These are phyloP conservation scores for Isatis tinctoria DNA, from an alignment of 345 rosid species.

Conservation along the genomic window DNA sequence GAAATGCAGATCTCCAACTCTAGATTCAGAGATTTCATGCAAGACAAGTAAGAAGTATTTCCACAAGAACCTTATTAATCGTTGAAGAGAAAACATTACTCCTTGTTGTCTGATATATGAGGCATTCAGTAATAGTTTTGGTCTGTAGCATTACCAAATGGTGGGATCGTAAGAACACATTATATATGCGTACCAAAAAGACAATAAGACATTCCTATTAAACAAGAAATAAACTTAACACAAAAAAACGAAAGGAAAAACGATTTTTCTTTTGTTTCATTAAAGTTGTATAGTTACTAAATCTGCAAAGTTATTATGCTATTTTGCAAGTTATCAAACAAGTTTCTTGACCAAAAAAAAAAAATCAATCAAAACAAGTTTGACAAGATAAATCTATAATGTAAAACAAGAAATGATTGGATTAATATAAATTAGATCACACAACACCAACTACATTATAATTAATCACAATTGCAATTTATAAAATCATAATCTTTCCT, in stretches of 20 bases:
- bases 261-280: neutral
- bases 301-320: neutral
- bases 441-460: slow-evolving; percentile 29
- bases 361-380: neutral
- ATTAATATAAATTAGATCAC: slow-evolving; percentile 38
- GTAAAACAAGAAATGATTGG: neutral
- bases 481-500: neutral
- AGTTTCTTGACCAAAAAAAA: too few species aligned
- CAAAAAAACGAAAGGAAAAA: neutral
- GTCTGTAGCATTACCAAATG: neutral
- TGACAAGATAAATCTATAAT: neutral
- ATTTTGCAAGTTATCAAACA: neutral
- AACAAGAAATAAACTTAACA: neutral
- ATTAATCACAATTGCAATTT: neutral
- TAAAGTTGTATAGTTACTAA: neutral
- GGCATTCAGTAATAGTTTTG: neutral
- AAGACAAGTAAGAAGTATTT: neutral
- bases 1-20: neutral
- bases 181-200: neutral
- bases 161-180: neutral
- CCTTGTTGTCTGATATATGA: neutral
- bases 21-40: neutral
- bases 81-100: neutral
- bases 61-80: neutral
- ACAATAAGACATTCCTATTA: neutral